Evolutionary conservation across 2,329 filamentous ascomycete species (phyloP).

Genomic region (Berkeleyomyces rouxiae): DNA sequence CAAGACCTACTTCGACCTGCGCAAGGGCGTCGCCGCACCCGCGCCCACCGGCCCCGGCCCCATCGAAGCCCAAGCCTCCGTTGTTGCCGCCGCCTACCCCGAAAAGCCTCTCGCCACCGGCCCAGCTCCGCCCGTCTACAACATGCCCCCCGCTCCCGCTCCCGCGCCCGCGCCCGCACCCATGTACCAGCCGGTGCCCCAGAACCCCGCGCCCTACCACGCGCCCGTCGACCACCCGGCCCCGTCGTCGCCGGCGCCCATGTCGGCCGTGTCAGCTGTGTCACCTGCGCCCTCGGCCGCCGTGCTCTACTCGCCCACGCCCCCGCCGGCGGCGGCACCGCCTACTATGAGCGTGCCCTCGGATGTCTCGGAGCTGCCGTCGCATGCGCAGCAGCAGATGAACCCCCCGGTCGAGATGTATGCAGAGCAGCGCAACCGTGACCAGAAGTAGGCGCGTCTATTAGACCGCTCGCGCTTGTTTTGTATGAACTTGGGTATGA

Average conservation of each 20-base stretch:
- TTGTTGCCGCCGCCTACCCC: not conserved
- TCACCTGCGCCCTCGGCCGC: not conserved
- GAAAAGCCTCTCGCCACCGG: not conserved
- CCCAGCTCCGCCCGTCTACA: not conserved
- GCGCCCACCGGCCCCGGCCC: conserved; percentile 10
- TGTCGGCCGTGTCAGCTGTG: not conserved
- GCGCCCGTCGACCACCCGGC: not conserved
- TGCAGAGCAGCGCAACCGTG: not conserved
- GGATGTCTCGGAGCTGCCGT: conserved; percentile 47
- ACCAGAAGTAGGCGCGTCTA: not conserved
- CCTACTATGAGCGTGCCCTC: not conserved
- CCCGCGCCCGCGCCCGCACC: not conserved
- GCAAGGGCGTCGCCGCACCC: conserved; percentile 20
- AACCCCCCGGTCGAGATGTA: conserved; percentile 10
- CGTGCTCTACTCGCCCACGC: not conserved
- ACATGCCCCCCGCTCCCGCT: not conserved
- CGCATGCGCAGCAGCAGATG: conserved; percentile 3
- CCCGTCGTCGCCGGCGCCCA: not conserved
- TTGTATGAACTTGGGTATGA: not conserved
- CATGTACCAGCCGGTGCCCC: not conserved
- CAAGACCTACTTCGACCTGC: conserved; percentile 22
- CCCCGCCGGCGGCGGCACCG: not conserved
- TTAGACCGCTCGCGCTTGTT: no score
- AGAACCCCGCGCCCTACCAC: not conserved
- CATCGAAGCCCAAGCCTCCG: conserved; percentile 15